phyloP scores from a whole-genome alignment of 306 rosid species.

The Corylus avellana region DNA sequence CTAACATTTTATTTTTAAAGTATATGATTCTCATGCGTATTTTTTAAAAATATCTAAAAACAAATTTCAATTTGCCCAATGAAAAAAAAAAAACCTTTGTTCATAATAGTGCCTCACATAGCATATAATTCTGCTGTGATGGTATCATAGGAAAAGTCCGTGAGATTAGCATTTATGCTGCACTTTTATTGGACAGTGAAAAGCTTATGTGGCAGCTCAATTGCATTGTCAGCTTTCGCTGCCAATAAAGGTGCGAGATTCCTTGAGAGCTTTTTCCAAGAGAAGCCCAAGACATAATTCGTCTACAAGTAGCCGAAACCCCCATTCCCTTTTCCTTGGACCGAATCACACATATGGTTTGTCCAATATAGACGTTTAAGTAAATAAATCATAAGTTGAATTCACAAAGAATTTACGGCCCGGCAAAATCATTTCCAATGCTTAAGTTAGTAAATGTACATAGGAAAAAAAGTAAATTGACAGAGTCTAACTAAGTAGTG shows the following conservation, averaged over 20 bases:
- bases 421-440: too few relatives aligned
- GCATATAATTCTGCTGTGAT: conserved; percentile 16
- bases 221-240: conserved; percentile 40
- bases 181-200: conserved; percentile 33
- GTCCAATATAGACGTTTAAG: background rate
- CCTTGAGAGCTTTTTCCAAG: conserved; percentile 20
- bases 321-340: conserved; percentile 19
- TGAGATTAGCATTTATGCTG: conserved; percentile 29
- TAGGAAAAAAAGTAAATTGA: too few relatives aligned
- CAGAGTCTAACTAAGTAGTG: too few relatives aligned
- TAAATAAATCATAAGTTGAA: background rate
- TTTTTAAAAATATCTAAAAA: too few relatives aligned
- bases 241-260: conserved; percentile 31
- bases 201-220: conserved; percentile 32
- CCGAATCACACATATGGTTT: conserved; percentile 1
- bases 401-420: too few relatives aligned
- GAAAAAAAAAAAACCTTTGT: background rate
- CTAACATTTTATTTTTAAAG: too few relatives aligned
- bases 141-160: conserved; percentile 28
- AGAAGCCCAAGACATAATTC: conserved; percentile 27
- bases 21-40: too few relatives aligned
- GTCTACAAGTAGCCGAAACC: conserved; percentile 14
- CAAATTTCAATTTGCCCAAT: too few relatives aligned
- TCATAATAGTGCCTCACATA: background rate
- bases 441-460: too few relatives aligned